These are phyloP conservation scores for Parasitella parasitica DNA, from an alignment of 371 early-diverging fungal genomes.

Conservation along the genomic window DNA sequence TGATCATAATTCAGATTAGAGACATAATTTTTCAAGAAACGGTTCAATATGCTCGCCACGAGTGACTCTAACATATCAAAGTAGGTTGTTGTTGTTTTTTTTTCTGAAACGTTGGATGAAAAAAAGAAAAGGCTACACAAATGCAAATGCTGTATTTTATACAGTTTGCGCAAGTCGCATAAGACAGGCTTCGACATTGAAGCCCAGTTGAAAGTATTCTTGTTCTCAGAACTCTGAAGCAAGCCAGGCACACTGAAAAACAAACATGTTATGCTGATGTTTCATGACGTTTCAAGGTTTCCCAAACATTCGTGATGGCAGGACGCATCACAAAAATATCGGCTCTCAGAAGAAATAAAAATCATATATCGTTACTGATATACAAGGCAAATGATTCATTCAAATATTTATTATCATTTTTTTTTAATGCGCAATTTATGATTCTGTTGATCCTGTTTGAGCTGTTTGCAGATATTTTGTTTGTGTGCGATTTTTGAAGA, in stretches of 20 bases:
- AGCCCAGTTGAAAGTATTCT: neutral
- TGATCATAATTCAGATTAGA: conserved; percentile 86
- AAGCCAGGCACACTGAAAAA: too few relatives aligned
- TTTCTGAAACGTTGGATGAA: neutral
- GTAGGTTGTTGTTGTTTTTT: neutral
- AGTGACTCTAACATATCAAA: conserved; percentile 74
- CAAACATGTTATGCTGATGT: too few relatives aligned
- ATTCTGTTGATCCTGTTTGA: neutral
- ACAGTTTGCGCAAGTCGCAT: neutral
- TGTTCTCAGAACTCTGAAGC: too few relatives aligned
- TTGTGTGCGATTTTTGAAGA: neutral
- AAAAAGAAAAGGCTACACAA: too few relatives aligned
- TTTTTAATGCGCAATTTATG: neutral
- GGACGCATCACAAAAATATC: too few relatives aligned
- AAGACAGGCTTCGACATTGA: neutral
- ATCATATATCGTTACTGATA: too few relatives aligned
- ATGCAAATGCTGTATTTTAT: too few relatives aligned
- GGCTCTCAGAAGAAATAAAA: too few relatives aligned
- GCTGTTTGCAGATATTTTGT: neutral
- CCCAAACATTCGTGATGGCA: too few relatives aligned
- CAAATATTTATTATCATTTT: neutral
- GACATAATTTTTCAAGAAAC: conserved; percentile 84
- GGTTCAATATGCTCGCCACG: conserved; percentile 74
- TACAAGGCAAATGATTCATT: too few relatives aligned
- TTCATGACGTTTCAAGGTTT: too few relatives aligned